A percentile compares a stretch with the other conserved stretches of the same genome.
Conservation (phyloP, 2,329 filamentous ascomycete species). For the Davidsoniella australis region DNA sequence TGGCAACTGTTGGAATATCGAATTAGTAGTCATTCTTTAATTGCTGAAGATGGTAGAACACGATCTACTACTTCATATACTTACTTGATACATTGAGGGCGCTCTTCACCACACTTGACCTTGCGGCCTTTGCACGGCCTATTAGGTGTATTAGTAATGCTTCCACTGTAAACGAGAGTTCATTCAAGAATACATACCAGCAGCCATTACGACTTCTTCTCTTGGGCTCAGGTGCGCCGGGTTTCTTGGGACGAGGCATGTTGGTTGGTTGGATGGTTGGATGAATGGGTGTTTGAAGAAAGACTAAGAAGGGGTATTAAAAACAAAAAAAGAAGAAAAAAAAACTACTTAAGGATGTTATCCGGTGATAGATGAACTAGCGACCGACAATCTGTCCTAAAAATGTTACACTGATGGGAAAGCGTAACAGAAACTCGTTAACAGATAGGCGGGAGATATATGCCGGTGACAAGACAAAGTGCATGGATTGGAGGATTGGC, state of each 20-base stretch:
- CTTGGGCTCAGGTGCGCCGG: slow-evolving; percentile 27
- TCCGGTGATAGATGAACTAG: too few relatives aligned
- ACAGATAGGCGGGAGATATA: too few relatives aligned
- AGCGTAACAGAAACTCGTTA: too few relatives aligned
- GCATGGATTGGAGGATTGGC: too few relatives aligned
- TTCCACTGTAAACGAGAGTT: background rate
- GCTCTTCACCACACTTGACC: slow-evolving; percentile 62
- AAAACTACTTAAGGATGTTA: background rate
- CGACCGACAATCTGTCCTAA: too few relatives aligned
- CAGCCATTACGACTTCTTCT: slow-evolving; percentile 29
- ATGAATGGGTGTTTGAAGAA: background rate
- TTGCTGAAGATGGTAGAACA: background rate
- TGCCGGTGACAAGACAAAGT: too few relatives aligned
- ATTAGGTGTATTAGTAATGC: background rate
- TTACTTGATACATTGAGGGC: slow-evolving; percentile 51
- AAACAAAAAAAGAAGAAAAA: background rate
- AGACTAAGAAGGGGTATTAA: too few relatives aligned
- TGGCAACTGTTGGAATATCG: slow-evolving; percentile 33
- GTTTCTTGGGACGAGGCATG: slow-evolving; percentile 28
- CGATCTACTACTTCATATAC: slow-evolving; percentile 15
- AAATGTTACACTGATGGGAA: too few relatives aligned
- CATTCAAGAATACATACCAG: slow-evolving; percentile 21
- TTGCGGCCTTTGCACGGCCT: slow-evolving; percentile 67
- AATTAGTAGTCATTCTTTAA: background rate
- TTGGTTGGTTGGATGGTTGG: slow-evolving; percentile 6